Base-by-base conservation (phyloP, 495 filamentous ascomycete genomes). In the Aspergillus campestris region DNA sequence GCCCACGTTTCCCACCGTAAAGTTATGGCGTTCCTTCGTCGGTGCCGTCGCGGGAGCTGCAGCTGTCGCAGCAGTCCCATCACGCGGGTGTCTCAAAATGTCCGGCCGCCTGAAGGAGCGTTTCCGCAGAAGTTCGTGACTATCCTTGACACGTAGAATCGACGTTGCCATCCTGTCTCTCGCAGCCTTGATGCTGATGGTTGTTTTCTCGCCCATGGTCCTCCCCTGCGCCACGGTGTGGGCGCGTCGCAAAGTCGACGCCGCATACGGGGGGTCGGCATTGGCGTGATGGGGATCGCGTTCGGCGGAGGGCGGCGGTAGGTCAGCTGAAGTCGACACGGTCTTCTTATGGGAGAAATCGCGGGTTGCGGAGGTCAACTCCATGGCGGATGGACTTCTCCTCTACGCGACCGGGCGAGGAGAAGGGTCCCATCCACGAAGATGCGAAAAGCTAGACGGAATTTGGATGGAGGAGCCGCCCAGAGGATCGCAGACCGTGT, bases 1-100 rank as follows among this genome's bases (percentile, higher is more conserved):
- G 38, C 89, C 90, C 45, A 97, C 84, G 67, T 94, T 96, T 18
- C 86, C 89, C 45, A 96, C 91, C 8, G 88, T 87, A 64, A 95
- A 97, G 57, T 92, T 85, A 40, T 86, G 75, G 24, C 82, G 86
- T 66, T 70, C 73, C 49, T 70, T 68, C 37, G 55, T 54, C 14
- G 51, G 49, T 32, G 64, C 48, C 18, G 18, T 24, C 18, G 18
- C 18, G 18, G 18, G 18, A 24, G 18, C 18, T 4, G 18, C 18
- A 24, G 18, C 18, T 24, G 18, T 24, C 18, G 18, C 18, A 24
- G 18, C 2, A 53, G 58, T 57, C n/a, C 52, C 53, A 45, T 69
- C 67, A 40, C 57, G 58, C 14, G 59, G 52, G 10, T 41, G 42
- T 9, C 62, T 53, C 9, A 59, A 60, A 38, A 57, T 56, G 47